Conservation (phyloP, 2,329 filamentous ascomycete genomes). For the Colletotrichum tanaceti region DNA sequence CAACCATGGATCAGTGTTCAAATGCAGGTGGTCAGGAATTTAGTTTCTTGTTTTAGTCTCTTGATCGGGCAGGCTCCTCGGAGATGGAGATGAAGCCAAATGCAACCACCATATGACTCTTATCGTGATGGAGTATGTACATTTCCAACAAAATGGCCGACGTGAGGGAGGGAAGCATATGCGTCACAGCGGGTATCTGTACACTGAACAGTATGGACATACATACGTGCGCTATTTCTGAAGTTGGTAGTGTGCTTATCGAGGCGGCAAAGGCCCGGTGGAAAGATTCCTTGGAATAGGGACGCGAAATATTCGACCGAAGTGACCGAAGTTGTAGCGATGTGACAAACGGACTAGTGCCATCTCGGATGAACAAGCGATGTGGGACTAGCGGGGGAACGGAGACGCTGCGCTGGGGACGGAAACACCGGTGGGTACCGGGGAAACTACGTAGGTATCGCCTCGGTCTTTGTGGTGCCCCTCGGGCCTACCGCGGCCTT, state of each 20-base stretch:
- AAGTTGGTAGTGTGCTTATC: no score
- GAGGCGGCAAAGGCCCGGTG: background rate
- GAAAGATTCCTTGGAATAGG: background rate
- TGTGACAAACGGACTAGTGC: constrained; percentile 11
- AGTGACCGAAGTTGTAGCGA: constrained; percentile 38
- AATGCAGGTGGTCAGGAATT: no score
- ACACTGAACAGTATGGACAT: background rate
- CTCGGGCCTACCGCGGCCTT: no score
- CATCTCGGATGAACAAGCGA: constrained; percentile 17
- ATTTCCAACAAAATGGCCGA: background rate
- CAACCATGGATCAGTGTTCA: no score
- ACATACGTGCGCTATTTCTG: background rate
- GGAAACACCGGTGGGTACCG: background rate
- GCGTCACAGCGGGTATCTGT: background rate
- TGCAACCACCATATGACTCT: background rate
- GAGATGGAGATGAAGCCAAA: background rate
- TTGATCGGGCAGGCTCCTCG: background rate
- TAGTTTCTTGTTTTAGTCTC: no score
- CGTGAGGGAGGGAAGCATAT: no score
- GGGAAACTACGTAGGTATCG: background rate
- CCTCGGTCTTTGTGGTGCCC: no score
- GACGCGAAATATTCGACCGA: constrained; percentile 30
- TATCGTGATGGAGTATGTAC: background rate
- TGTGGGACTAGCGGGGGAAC: constrained; percentile 17
- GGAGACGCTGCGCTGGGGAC: constrained; percentile 17